Evolutionary conservation across 768 basidiomycete species (phyloP).

Genomic region (Agaricus subrufescens): DNA sequence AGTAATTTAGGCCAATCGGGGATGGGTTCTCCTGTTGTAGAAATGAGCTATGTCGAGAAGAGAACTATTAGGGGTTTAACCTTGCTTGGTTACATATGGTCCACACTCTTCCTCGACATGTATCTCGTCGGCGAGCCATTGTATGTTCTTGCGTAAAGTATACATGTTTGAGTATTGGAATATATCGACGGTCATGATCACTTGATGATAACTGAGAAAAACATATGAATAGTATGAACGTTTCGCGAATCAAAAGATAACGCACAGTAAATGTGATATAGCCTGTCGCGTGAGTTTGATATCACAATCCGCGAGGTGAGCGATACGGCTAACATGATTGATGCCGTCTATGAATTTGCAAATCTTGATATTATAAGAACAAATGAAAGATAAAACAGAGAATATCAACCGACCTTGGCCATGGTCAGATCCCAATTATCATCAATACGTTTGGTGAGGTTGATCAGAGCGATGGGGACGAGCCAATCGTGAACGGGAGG

Average conservation of each 20-base stretch:
- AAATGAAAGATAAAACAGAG: neutral
- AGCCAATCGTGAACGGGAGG: conserved; percentile 89
- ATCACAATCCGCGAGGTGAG: conserved; percentile 88
- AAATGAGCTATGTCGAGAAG: neutral
- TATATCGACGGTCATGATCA: conserved; percentile 94
- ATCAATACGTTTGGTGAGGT: conserved; percentile 74
- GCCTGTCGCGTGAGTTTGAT: conserved; percentile 77
- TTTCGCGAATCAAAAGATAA: neutral
- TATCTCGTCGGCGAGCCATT: conserved; percentile 80
- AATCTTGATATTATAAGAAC: conserved; percentile 37
- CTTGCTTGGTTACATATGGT: conserved; percentile 80
- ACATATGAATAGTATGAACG: neutral
- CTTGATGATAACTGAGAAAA: conserved; percentile 79
- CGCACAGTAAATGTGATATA: conserved; percentile 88
- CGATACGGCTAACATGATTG: conserved; percentile 88
- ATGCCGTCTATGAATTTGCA: conserved; percentile 84
- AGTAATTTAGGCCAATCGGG: conserved; percentile 88
- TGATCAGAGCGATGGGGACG: conserved; percentile 88
- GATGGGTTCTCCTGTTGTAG: conserved; percentile 42
- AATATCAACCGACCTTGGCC: conserved; percentile 51
- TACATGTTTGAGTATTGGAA: conserved; percentile 99
- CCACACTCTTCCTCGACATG: conserved; percentile 91
- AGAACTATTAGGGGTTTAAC: conserved; percentile 25
- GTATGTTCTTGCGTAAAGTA: conserved; percentile 79
- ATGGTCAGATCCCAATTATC: conserved; percentile 97